Evolutionary conservation across 805 yeast genomes (phyloP), one percentile per base, ranked within the genome.

Genomic region (Clavispora carvajalis): DNA sequence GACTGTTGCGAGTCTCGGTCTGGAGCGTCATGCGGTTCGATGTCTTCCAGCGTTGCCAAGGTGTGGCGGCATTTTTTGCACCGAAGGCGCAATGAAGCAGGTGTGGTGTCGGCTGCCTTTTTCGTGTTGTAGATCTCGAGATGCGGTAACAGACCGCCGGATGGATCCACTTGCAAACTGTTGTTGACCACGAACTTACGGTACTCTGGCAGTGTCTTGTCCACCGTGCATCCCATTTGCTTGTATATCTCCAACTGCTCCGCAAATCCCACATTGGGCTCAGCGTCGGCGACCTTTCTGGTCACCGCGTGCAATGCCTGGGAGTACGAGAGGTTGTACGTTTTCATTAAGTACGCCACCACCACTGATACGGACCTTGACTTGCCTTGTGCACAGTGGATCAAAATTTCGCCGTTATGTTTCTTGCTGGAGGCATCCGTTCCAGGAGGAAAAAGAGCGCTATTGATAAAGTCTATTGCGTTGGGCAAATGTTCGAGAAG

Each of bases 61-160:
- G 69, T 65, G 23, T 77, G 74, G 48, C 97, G 76, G 65, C 99
- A 91, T 57, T 79, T 78, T 50, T 83, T 86, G 65, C 99, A 91
- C 43, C 95, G 70, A 29, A 87, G 59, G 24, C 69, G 33, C 31
- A 36, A 42, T n/a, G 43, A 18, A 25, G 39, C 19, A 18, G 23
- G 17, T 44, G 39, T 43, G 18, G n/a, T 17, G 23, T 13, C 46
- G 37, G 49, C 42, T 43, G 43, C 12, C 43, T 43, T 38, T 40
- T 24, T 34, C 43, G 40, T 25, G 47, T 22, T 15, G 44, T 46
- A 51, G 8, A 44, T 29, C 7, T 41, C 44, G 10, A 40, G 45
- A 11, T 39, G 33, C 18, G 42, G 43, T 15, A 51, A 33, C 12
- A 22, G 36, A 11, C 34, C 33, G 2, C 52, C 56, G 4, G 49